These are phyloP conservation scores for Lasiosphaeria ovina DNA, from an alignment of 495 filamentous ascomycete genomes.

Conservation along the genomic window DNA sequence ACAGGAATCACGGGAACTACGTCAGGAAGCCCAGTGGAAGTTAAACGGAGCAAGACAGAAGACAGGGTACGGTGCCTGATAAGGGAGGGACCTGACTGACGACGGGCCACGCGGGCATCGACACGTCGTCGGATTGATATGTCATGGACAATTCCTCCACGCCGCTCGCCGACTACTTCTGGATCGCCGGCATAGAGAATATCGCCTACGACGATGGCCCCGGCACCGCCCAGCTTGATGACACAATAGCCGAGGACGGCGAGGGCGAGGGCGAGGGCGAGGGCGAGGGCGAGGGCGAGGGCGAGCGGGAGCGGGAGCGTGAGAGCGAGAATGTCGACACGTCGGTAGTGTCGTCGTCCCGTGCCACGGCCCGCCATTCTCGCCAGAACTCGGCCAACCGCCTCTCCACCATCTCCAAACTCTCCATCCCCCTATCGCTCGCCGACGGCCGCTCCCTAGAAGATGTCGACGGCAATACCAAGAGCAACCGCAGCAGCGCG, in stretches of 20 bases:
- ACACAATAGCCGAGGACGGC: constrained; percentile 80
- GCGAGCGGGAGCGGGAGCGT: constrained; percentile 11
- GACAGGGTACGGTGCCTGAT: not conserved
- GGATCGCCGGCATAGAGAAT: constrained; percentile 91
- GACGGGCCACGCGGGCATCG: constrained; percentile 11
- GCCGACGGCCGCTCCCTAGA: constrained; percentile 58
- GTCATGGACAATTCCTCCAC: constrained; percentile 62
- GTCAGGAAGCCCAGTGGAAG: not conserved
- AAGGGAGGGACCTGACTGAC: constrained; percentile 6
- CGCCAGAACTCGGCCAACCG: constrained; percentile 66
- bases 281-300: too few species aligned
- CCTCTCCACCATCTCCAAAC: constrained; percentile 62
- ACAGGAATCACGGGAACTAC: not conserved
- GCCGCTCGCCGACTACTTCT: constrained; percentile 97
- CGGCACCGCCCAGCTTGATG: constrained; percentile 49
- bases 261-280: constrained; percentile 40
- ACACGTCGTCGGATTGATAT: constrained; percentile 35
- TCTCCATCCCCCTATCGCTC: constrained; percentile 46
- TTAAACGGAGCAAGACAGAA: constrained; percentile 12
- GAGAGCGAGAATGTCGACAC: constrained; percentile 49
- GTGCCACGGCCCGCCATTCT: constrained; percentile 57
- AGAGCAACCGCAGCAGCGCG: constrained; percentile 84
- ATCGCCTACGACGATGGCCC: constrained; percentile 55
- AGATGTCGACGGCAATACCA: constrained; percentile 57
- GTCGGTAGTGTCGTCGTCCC: constrained; percentile 37